phyloP scores from a whole-genome alignment of 192 early-diverging fungal genomes.

The Coemansia sp. region DNA sequence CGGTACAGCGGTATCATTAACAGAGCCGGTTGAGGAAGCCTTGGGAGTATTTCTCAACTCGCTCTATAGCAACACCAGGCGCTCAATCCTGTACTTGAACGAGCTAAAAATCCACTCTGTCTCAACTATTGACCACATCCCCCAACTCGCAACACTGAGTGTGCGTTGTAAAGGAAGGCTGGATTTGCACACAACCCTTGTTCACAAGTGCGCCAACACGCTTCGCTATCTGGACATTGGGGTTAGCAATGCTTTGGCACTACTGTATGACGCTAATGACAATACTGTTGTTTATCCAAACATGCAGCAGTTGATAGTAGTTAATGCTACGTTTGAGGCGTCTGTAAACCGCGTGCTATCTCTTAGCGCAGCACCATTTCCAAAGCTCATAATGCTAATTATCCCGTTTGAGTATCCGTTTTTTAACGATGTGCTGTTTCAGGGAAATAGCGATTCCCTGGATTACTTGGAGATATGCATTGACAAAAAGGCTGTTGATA shows the following conservation, averaged over 20 bases:
- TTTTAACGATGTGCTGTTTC: conserved; percentile 6
- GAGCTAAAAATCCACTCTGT: background rate
- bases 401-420: conserved; percentile 3
- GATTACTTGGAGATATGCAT: background rate
- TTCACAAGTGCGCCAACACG: background rate
- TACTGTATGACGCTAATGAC: background rate
- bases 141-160: background rate
- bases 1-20: background rate
- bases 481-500: background rate
- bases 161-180: background rate
- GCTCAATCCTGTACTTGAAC: background rate
- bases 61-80: background rate
- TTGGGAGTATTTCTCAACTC: background rate
- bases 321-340: background rate
- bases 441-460: background rate
- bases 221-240: background rate
- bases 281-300: background rate
- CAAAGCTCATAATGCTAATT: background rate
- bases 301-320: background rate
- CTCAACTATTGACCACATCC: background rate
- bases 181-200: background rate
- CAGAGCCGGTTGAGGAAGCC: background rate
- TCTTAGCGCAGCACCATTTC: background rate
- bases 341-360: background rate
- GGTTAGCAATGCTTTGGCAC: background rate